Conservation (phyloP, 768 basidiomycete species). For the Kwoniella mangroviensis region DNA sequence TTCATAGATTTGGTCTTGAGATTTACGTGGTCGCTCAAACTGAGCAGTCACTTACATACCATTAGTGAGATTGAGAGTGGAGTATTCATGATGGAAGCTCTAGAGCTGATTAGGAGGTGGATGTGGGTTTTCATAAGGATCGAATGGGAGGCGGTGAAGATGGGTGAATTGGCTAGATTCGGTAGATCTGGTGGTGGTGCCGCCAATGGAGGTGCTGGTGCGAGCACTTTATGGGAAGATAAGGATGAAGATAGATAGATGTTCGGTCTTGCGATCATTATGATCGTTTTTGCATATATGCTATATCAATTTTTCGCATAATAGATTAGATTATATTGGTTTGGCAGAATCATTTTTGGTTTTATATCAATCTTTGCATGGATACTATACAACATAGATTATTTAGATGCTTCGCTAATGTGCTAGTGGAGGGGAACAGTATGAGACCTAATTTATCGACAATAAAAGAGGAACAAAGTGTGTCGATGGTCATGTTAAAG, state of each 20-base stretch:
- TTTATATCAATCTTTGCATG: conserved; percentile 7
- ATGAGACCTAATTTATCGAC: too few relatives aligned
- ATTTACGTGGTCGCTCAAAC: conserved; percentile 90
- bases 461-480: too few relatives aligned
- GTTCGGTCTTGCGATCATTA: neutral
- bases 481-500: too few relatives aligned
- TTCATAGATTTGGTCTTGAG: conserved; percentile 83
- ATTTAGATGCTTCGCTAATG: neutral
- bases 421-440: too few relatives aligned
- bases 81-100: conserved; percentile 87
- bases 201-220: neutral
- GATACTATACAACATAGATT: conserved; percentile 9
- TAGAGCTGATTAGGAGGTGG: conserved; percentile 90
- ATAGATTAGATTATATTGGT: neutral
- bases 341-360: neutral
- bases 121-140: conserved; percentile 97
- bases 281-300: neutral
- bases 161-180: conserved; percentile 53
- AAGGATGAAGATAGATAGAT: conserved; percentile 25
- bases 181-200: conserved; percentile 2
- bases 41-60: conserved; percentile 82
- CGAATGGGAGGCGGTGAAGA: conserved; percentile 91
- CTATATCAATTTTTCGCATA: neutral
- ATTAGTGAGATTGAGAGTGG: conserved; percentile 76
- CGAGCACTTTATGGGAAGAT: conserved; percentile 18